Evolutionary conservation across 495 filamentous ascomycete genomes (phyloP).

Genomic region (Penicillium bovifimosum): DNA sequence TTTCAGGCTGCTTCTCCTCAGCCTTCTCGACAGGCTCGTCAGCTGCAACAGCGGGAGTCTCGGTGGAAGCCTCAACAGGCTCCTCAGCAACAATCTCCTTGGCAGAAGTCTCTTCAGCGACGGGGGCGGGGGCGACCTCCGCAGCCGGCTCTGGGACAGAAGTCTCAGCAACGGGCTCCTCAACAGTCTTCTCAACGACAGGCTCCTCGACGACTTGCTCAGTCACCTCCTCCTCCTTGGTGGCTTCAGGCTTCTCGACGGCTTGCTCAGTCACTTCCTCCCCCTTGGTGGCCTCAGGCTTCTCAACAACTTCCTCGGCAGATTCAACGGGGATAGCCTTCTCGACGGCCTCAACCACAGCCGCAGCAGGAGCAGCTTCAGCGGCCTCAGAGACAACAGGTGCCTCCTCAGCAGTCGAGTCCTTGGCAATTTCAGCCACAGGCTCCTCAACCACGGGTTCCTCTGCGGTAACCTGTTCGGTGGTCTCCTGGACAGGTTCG

Average conservation of each 20-base stretch:
- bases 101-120: neutral
- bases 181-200: neutral
- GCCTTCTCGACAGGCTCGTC: neutral
- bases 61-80: neutral
- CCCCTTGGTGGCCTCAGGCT: neutral
- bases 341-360: neutral
- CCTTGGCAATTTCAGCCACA: conserved; percentile 7
- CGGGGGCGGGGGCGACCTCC: neutral
- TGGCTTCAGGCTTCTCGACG: neutral
- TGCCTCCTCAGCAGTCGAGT: neutral
- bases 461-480: conserved; percentile 6
- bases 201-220: neutral
- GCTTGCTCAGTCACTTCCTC: neutral
- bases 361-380: neutral
- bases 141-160: conserved; percentile 1
- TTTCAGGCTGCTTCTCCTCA: neutral
- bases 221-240: neutral
- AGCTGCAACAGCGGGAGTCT: neutral
- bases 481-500: neutral
- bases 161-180: conserved; percentile 8
- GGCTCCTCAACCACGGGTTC: conserved; percentile 11
- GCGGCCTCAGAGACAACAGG: neutral
- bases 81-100: conserved; percentile 9
- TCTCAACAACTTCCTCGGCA: neutral
- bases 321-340: neutral